Percentiles rank a stretch among this genome's conserved stretches.
These are phyloP conservation scores for Pyrenopolyporus hunteri DNA, from an alignment of 495 filamentous ascomycete genomes.

Conservation along the genomic window DNA sequence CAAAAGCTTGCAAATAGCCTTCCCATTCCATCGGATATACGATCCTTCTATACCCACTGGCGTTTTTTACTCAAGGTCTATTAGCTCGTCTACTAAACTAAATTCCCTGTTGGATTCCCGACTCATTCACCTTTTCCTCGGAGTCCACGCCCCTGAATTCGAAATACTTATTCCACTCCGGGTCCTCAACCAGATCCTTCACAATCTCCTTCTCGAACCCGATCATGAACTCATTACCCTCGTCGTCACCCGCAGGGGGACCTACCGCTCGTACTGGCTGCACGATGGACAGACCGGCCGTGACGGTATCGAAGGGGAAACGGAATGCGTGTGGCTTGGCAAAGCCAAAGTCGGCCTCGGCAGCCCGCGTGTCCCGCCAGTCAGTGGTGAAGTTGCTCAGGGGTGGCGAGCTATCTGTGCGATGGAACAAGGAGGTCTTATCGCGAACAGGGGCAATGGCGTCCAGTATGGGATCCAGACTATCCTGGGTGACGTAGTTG, in stretches of 20 bases:
- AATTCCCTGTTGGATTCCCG: too few relatives aligned
- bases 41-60: too few relatives aligned
- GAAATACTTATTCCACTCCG: conserved; percentile 47
- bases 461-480: conserved; percentile 39
- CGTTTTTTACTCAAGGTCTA: too few relatives aligned
- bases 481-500: conserved; percentile 43
- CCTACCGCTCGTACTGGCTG: conserved; percentile 29
- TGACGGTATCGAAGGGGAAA: conserved; percentile 34
- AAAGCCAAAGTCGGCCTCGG: conserved; percentile 41
- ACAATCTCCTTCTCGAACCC: conserved; percentile 46
- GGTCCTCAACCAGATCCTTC: conserved; percentile 45
- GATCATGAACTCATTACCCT: conserved; percentile 51
- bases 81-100: too few relatives aligned
- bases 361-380: conserved; percentile 32
- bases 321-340: conserved; percentile 34
- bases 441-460: conserved; percentile 44
- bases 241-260: conserved; percentile 35
- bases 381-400: conserved; percentile 30
- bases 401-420: conserved; percentile 38
- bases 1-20: too few relatives aligned
- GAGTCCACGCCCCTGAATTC: conserved; percentile 46
- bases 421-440: conserved; percentile 38
- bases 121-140: not conserved
- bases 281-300: conserved; percentile 31
- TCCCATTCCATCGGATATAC: too few relatives aligned